Base-by-base conservation (phyloP, 768 basidiomycete genomes). In the Omphalotus guepiniiformis region DNA sequence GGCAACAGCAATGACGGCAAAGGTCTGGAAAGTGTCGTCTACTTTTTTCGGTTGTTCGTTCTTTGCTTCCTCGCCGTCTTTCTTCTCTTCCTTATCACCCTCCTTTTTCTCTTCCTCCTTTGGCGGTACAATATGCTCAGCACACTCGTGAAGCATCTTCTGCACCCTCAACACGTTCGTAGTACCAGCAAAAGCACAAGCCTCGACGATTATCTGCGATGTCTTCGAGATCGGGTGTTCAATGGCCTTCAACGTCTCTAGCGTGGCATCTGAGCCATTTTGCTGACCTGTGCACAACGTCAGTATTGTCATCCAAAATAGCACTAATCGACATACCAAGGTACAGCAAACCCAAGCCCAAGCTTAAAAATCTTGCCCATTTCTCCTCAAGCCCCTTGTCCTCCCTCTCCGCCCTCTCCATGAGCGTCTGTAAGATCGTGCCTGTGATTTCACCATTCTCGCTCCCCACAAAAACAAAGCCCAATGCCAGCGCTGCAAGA, bases 81-180 rank as follows among this genome's bases (percentile, higher is more conserved):
- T 71, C 41, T 74, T 66, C 44, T 76, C 68, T 18, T 78, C 72
- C 16, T 63, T 51, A 54, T 63, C 59, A 64, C 65, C 55, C 58
- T 70, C 53, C 50, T 85, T 80, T 49, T 82, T 80, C 19, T 79
- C 78, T 34, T 77, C 71, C 36, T 74, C 68, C 39, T 78, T 75
- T 21, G 68, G 59, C 39, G 67, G 67, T 42, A 68, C 65, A 52
- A 93, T 74, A 60, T 97, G 94, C 59, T 97, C 94, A 46, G 89
- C 89, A 59, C 95, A 98, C 52, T 92, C 79, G 53, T 96, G 93
- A 6, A 98, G 77, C 80, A 98, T 86, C 27, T 76, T 71, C 63
- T 98, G 96, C 15, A 99, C 78, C 64, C 91, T 90, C 37, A 99
- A 71, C 1, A 98, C 96, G 59, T 96, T 94, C 28, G 94, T 93